Percentiles rank a stretch among this genome's conserved stretches.
Evolutionary conservation across 345 rosid species (phyloP).

Genomic region (Dipteronia dyeriana): DNA sequence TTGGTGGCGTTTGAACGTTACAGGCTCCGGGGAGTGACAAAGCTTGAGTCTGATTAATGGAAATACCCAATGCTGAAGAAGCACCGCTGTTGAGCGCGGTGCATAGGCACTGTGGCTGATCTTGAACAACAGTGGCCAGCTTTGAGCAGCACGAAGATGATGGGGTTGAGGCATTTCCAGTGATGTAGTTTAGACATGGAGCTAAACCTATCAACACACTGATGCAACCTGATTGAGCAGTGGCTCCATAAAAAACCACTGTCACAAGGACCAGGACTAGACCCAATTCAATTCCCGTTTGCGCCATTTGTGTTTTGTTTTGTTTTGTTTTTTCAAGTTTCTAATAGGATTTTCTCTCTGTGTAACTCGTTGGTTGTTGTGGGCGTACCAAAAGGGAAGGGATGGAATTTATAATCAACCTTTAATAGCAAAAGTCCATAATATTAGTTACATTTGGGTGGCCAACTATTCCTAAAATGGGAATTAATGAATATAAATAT

Average conservation of each 20-base stretch:
- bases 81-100: conserved; percentile 34
- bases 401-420: conserved; percentile 7
- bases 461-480: conserved; percentile 20
- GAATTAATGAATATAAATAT: not conserved
- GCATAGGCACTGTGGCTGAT: conserved; percentile 55
- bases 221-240: conserved; percentile 43
- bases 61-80: conserved; percentile 18
- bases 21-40: conserved; percentile 36
- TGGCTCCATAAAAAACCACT: conserved; percentile 22
- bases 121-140: conserved; percentile 42
- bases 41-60: conserved; percentile 25
- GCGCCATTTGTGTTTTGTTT: conserved; percentile 39
- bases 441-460: conserved; percentile 26
- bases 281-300: conserved; percentile 21
- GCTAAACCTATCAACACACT: conserved; percentile 28
- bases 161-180: conserved; percentile 49
- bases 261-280: conserved; percentile 35
- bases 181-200: conserved; percentile 41
- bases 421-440: not conserved
- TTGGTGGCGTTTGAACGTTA: conserved; percentile 33
- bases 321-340: too few species aligned
- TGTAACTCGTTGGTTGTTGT: not conserved
- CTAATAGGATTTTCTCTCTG: not conserved
- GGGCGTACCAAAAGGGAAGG: not conserved
- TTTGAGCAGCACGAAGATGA: conserved; percentile 58